phyloP scores from a whole-genome alignment of 2,329 filamentous ascomycete species.

The Rhinocladiella similis region DNA sequence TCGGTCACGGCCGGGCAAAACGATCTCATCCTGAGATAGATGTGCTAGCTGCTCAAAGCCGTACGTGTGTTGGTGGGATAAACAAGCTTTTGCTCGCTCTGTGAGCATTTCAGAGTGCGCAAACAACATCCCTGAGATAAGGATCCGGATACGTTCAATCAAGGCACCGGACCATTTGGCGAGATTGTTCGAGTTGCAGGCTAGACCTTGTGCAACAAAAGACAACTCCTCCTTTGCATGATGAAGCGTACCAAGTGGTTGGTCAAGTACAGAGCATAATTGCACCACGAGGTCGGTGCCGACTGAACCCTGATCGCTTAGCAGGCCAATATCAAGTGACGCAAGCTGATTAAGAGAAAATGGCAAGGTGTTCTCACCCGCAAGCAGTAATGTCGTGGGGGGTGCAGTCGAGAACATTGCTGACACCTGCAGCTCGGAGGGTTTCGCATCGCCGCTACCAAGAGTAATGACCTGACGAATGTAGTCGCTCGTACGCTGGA shows the following conservation, averaged over 20 bases:
- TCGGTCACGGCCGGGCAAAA: slow-evolving; percentile 1
- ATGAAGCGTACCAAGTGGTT: slow-evolving; percentile 20
- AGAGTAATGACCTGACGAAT: slow-evolving; percentile 9
- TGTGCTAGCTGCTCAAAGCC: slow-evolving; percentile 4
- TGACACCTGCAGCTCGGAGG: slow-evolving; percentile 2
- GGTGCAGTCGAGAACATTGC: slow-evolving; percentile 14
- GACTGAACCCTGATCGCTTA: slow-evolving; percentile 2
- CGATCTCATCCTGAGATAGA: slow-evolving; percentile 2
- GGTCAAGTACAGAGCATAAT: slow-evolving; percentile 15
- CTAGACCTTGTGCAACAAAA: slow-evolving; percentile 8
- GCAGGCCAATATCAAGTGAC: slow-evolving; percentile 3
- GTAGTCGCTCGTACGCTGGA: slow-evolving; percentile 11
- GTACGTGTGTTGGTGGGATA: not conserved
- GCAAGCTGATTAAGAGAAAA: slow-evolving; percentile 13
- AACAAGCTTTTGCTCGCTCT: slow-evolving; percentile 7
- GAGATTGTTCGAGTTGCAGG: slow-evolving; percentile 6
- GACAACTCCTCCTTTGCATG: slow-evolving; percentile 25
- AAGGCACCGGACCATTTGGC: not conserved
- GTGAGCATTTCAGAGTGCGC: slow-evolving; percentile 17
- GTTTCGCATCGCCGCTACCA: not conserved
- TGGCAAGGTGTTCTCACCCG: slow-evolving; percentile 3
- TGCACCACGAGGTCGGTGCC: slow-evolving; percentile 3
- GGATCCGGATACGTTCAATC: slow-evolving; percentile 1
- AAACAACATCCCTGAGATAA: slow-evolving; percentile 15
- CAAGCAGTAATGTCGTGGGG: not conserved